phyloP scores from a whole-genome alignment of 257 asterid genomes.

The Paulownia fortunei region DNA sequence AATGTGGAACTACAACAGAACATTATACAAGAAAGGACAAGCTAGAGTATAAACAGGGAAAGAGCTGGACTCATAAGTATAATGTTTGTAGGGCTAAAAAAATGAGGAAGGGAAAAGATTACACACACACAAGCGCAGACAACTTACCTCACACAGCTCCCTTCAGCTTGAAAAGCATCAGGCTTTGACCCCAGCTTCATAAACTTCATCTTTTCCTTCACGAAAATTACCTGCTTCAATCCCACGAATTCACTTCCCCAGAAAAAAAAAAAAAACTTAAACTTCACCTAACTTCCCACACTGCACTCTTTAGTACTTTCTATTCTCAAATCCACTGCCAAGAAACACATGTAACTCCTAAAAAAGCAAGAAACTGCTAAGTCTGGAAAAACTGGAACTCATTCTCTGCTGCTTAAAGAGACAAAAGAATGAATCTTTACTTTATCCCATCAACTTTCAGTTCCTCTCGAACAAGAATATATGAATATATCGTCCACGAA shows the following conservation, averaged over 20 bases:
- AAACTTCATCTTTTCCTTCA: slow-evolving; percentile 66
- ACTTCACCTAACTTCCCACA: slow-evolving; percentile 8
- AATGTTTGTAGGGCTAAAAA: background rate
- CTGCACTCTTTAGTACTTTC: slow-evolving; percentile 33
- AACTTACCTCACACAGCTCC: slow-evolving; percentile 63
- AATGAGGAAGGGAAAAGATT: slow-evolving; percentile 4
- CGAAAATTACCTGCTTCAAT: slow-evolving; percentile 16
- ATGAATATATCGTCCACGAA: slow-evolving; percentile 27
- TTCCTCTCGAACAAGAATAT: slow-evolving; percentile 36
- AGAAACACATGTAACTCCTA: slow-evolving; percentile 38
- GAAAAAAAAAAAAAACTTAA: background rate
- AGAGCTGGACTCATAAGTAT: background rate
- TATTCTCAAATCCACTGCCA: slow-evolving; percentile 18
- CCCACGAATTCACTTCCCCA: background rate
- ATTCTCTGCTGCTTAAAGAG: slow-evolving; percentile 38
- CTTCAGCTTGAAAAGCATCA: slow-evolving; percentile 82
- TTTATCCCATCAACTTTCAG: slow-evolving; percentile 38
- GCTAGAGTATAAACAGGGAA: background rate
- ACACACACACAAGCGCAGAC: background rate
- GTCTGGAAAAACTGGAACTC: slow-evolving; percentile 37
- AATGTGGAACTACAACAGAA: background rate
- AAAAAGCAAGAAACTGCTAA: slow-evolving; percentile 38
- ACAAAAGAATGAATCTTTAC: slow-evolving; percentile 45
- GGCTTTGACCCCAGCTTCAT: slow-evolving; percentile 98
- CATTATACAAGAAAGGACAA: slow-evolving; percentile 12